Evolutionary conservation across 1,284 basidiomycete species (phyloP).

Genomic region (Kwoniella shivajii): DNA sequence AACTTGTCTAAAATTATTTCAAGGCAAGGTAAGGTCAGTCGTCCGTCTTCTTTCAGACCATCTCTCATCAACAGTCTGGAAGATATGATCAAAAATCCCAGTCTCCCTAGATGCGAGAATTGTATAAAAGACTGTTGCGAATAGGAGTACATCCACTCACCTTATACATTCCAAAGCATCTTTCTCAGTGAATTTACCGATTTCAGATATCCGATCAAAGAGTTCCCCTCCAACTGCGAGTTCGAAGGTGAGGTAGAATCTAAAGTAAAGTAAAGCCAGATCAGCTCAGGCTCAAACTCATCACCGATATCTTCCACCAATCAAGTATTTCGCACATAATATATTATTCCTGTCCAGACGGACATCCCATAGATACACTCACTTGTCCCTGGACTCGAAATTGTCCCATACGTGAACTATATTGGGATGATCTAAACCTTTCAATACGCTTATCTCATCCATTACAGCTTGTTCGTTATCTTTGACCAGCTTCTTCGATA

Average conservation of each 20-base stretch:
- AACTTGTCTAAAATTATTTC: slow-evolving; percentile 54
- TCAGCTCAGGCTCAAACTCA: neutral
- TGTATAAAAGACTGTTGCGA: no score
- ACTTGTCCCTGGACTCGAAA: slow-evolving; percentile 85
- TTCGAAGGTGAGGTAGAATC: slow-evolving; percentile 87
- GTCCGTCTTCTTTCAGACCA: neutral
- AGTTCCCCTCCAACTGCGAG: slow-evolving; percentile 87
- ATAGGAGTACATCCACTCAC: slow-evolving; percentile 56
- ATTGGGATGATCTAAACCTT: slow-evolving; percentile 82
- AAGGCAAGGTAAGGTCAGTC: neutral
- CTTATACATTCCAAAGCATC: slow-evolving; percentile 75
- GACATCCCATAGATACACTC: slow-evolving; percentile 3
- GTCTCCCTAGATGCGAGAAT: neutral
- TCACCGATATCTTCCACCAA: neutral
- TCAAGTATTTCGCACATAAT: no score
- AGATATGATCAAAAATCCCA: no score
- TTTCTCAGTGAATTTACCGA: slow-evolving; percentile 85
- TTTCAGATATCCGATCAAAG: slow-evolving; percentile 77
- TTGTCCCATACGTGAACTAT: slow-evolving; percentile 65
- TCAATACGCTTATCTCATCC: slow-evolving; percentile 86
- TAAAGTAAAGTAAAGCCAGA: slow-evolving; percentile 4
- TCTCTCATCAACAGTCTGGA: no score
- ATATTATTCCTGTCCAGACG: neutral
- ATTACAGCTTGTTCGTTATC: slow-evolving; percentile 81
- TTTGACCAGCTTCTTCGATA: slow-evolving; percentile 88